These are phyloP conservation scores for Cochlearia excelsa DNA, from an alignment of 345 rosid species.

Conservation along the genomic window DNA sequence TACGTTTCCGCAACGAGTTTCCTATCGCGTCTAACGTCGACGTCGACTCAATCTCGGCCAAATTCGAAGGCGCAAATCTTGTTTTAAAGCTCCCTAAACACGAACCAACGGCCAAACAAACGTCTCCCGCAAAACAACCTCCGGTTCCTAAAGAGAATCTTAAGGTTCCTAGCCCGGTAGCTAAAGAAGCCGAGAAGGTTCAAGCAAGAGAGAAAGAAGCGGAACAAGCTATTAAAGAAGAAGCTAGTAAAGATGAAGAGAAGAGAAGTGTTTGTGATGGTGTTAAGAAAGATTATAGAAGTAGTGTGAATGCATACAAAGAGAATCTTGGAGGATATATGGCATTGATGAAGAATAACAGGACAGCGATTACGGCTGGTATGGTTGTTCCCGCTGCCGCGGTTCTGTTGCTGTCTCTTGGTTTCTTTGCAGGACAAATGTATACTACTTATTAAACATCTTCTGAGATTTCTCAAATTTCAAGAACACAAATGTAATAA, in stretches of 20 bases:
- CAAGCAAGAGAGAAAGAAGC: constrained; percentile 1
- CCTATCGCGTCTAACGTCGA: constrained; percentile 27
- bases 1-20: constrained; percentile 38
- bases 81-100: constrained; percentile 32
- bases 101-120: constrained; percentile 21
- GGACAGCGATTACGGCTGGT: constrained; percentile 18
- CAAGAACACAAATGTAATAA: background rate
- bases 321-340: constrained; percentile 35
- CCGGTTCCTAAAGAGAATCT: background rate
- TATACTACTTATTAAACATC: constrained; percentile 15
- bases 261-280: constrained; percentile 19
- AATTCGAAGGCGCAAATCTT: constrained; percentile 38
- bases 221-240: constrained; percentile 18
- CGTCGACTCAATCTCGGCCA: constrained; percentile 30
- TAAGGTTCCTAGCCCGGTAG: background rate
- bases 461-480: constrained; percentile 6
- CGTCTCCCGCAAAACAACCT: constrained; percentile 2
- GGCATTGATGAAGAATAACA: constrained; percentile 31
- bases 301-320: constrained; percentile 26
- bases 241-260: background rate
- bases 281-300: constrained; percentile 23
- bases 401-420: constrained; percentile 30
- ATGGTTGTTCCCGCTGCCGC: constrained; percentile 27
- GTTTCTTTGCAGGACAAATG: constrained; percentile 30
- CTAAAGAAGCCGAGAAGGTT: background rate